Evolutionary conservation across 139 green algal genomes (phyloP), one percentile per base, ranked within the genome.

Genomic region (Coelastrella sp.): DNA sequence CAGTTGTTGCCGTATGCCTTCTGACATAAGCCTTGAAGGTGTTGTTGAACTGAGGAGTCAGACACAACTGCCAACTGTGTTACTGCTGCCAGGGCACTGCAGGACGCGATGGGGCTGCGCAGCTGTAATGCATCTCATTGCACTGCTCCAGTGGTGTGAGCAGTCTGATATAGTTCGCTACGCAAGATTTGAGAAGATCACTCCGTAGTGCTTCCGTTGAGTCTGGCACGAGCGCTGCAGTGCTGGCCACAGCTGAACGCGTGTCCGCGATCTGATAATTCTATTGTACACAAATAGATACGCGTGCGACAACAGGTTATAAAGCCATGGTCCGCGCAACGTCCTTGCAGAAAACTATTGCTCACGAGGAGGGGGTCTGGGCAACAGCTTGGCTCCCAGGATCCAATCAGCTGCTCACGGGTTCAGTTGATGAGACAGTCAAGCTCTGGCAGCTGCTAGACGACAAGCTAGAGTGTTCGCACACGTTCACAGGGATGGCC

Each of bases 291-390:
- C 24, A 35, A 60, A 14, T 63, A 65, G 27, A 15, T 63, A 3
- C 35, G 8, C 19, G 8, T 66, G 49, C 78, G 3, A 65, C 78
- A 6, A 87, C 35, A 49, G 35, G 35, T 49, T 73, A 4, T 22
- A 4, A 11, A 57, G 74, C 74, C 27, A 81, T 81, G 72, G 63
- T 91, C n/a, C 89, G 84, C n/a, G 78, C 66, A 17, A 93, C 90
- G 0, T 94, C 92, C n/a, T 76, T 96, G 11, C 94, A 95, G 82
- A 82, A 79, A 27, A 57, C 88, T 0, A 93, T 95, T 17, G 96
- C 96, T 7, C 97, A 99, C 78, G 94, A 98, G 0, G 97, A 99
- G 57, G 95, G 93, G 8, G 82, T 98, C 0, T 99, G 97, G 97
- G 92, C 92, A 17, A 90, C 89, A 9, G 82, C 92, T 1, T 99